Percentiles rank a stretch among this genome's conserved stretches.
These are phyloP conservation scores for Gossypium schwendimanii DNA, from an alignment of 441 rosid genomes.

Conservation along the genomic window DNA sequence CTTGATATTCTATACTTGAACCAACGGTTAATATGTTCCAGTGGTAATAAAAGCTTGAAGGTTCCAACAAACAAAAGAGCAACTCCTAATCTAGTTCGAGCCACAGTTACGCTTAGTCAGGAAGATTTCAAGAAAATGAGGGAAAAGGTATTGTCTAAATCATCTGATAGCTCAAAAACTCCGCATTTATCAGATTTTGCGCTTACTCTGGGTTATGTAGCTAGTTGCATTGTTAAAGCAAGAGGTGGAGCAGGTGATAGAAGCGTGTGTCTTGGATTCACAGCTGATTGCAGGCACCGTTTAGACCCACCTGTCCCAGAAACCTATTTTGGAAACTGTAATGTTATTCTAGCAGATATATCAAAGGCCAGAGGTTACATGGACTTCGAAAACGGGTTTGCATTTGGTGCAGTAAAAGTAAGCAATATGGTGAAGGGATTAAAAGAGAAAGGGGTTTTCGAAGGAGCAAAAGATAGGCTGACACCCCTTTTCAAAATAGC, in stretches of 20 bases:
- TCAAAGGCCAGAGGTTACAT: conserved; percentile 10
- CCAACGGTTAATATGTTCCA: background rate
- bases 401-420: conserved; percentile 8
- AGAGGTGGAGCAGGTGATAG: conserved; percentile 18
- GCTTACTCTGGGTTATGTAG: conserved; percentile 20
- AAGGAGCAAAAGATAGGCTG: conserved; percentile 4
- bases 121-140: conserved; percentile 25
- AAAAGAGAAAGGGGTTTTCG: background rate
- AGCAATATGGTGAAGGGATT: conserved; percentile 21
- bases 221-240: conserved; percentile 20
- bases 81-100: background rate
- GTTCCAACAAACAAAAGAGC: background rate
- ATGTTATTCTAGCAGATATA: background rate
- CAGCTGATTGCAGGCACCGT: conserved; percentile 21
- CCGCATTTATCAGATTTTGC: conserved; percentile 34
- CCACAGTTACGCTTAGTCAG: conserved; percentile 14
- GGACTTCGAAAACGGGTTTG: conserved; percentile 23
- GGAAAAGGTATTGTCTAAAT: conserved; percentile 2
- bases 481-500: background rate
- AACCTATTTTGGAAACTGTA: conserved; percentile 35
- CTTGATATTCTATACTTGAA: conserved; percentile 1
- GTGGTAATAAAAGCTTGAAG: conserved; percentile 13
- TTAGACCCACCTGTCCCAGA: conserved; percentile 21
- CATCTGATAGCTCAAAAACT: background rate
- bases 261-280: background rate